Evolutionary conservation across 129 eudicot genomes (phyloP), one percentile per base, ranked within the genome.

Genomic region (Lonicera japonica): DNA sequence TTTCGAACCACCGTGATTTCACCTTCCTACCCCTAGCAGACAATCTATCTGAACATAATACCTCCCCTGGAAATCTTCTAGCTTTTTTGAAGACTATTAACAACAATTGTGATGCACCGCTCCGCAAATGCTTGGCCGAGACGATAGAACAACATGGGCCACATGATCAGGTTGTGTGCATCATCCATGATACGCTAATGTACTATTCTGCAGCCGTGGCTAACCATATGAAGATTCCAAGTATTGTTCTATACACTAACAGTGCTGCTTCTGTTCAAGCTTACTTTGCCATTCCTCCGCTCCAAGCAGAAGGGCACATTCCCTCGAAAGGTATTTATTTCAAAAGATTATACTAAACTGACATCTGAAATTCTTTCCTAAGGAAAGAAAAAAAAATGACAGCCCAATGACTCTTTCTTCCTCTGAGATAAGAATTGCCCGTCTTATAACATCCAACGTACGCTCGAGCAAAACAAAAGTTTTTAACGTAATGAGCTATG

Each of bases 161-260:
- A 29, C 36, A 69, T 0, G 23, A 56, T 47, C 54, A 39, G 43
- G 53, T 69, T 12, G 38, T 23, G 1, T 75, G 80, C 50, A 64
- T 75, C 24, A 56, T 75, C 11, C 63, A 62, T 56, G 80, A 75
- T 55, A 25, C 52, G 0, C 10, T 56, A 20, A 57, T 69, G 80
- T 11, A 75, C 57, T 56, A 24, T 56, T 48, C 41, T 4, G 65
- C 48, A 41, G 65, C 43, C 11, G 75, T 69, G 61, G 71, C 80
- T 58, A 58, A 1, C 12, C 36, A 23, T 23, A 14, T 75, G 36
- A 58, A 75, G 17, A 34, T 75, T 18, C 80, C 56, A 0, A 69
- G 62, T 39, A 17, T 75, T 0, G 29, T 63, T n/a, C 46, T 75
- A 7, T 57, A 51, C 25, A 58, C 75, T 8, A 15, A 6, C 21